A percentile compares a stretch with the other conserved stretches of the same genome.
Conservation (phyloP, 208 protist genomes). For the Wallacemonas rigidus region DNA sequence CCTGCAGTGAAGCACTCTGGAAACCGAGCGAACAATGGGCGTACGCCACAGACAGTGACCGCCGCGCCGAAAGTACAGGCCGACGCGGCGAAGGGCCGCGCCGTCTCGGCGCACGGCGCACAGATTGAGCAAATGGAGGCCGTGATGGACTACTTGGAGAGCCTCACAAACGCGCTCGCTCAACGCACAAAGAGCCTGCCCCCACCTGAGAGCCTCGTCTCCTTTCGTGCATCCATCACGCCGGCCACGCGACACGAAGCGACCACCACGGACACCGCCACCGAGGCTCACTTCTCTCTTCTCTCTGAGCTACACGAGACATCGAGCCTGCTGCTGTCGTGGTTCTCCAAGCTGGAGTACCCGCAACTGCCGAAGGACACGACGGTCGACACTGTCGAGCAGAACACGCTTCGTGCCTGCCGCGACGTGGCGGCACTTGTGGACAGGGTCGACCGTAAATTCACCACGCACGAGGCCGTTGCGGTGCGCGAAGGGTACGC, state of each 20-base stretch:
- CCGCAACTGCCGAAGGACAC: constrained; percentile 42
- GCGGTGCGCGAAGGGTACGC: constrained; percentile 47
- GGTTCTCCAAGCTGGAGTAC: constrained; percentile 67
- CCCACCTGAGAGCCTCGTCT: constrained; percentile 46
- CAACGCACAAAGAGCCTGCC: constrained; percentile 47
- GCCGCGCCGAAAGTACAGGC: not conserved
- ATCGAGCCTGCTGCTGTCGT: constrained; percentile 43
- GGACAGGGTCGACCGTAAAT: constrained; percentile 61
- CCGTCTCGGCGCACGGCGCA: constrained; percentile 4
- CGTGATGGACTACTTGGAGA: constrained; percentile 64
- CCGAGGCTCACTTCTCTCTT: constrained; percentile 30
- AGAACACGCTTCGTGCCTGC: constrained; percentile 29
- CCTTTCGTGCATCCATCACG: constrained; percentile 50
- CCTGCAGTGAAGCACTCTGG: too few species aligned
- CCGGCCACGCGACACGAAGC: constrained; percentile 27
- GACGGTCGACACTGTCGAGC: constrained; percentile 49
- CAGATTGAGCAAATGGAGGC: constrained; percentile 56
- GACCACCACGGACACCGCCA: not conserved
- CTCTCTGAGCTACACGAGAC: constrained; percentile 47
- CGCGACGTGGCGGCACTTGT: constrained; percentile 38
- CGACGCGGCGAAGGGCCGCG: not conserved
- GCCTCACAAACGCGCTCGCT: constrained; percentile 40
- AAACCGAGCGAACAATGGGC: too few species aligned
- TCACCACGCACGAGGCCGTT: constrained; percentile 42
- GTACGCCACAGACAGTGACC: too few species aligned